Conservation (phyloP, 1,139 yeast species). For the Lodderomyces pseudojiufengensis region DNA sequence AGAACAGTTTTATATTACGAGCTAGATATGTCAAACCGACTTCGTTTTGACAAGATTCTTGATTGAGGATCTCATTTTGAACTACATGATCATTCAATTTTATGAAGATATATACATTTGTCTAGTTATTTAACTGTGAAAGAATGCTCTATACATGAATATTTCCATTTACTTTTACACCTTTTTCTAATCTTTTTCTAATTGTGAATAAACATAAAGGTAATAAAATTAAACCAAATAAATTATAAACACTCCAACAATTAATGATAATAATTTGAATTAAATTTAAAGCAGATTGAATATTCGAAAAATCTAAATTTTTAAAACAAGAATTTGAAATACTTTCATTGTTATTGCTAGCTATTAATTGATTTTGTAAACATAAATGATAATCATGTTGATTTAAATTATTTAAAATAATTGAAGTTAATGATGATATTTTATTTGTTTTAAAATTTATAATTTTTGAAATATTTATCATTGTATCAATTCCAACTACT, state of each 20-base stretch:
- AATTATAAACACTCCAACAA: constrained; percentile 22
- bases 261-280: constrained; percentile 12
- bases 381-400: not conserved
- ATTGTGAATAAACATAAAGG: constrained; percentile 15
- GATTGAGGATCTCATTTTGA: too few relatives aligned
- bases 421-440: not conserved
- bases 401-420: not conserved
- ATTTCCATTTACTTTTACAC: too few relatives aligned
- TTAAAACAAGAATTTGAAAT: constrained; percentile 1
- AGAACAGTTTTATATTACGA: too few relatives aligned
- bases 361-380: not conserved
- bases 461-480: constrained; percentile 18
- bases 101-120: too few relatives aligned
- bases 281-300: constrained; percentile 4
- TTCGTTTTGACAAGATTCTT: too few relatives aligned
- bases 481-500: constrained; percentile 21
- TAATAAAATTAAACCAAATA: constrained; percentile 22
- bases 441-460: not conserved
- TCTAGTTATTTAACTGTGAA: too few relatives aligned
- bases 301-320: constrained; percentile 4
- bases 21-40: too few relatives aligned
- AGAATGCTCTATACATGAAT: too few relatives aligned
- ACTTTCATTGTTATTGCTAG: not conserved
- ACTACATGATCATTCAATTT: too few relatives aligned
- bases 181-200: not conserved